These are phyloP conservation scores for Talaromyces sp. DNA, from an alignment of 2,329 filamentous ascomycete species.

Conservation along the genomic window DNA sequence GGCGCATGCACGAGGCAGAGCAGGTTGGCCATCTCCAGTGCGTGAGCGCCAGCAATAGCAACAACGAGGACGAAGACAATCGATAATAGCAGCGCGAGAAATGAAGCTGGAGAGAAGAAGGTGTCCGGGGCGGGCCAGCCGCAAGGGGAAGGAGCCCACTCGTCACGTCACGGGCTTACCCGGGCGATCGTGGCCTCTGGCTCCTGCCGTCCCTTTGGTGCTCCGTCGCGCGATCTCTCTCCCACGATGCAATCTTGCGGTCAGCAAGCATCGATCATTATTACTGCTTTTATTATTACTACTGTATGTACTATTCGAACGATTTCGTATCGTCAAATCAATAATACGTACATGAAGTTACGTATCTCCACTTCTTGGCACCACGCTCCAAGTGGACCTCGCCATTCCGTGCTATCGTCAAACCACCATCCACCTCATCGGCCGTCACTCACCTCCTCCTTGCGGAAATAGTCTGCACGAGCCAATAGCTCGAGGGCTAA, in stretches of 20 bases:
- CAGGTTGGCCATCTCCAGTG: background rate
- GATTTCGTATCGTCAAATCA: background rate
- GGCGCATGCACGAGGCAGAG: background rate
- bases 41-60: too few species aligned
- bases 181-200: background rate
- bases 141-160: background rate
- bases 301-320: background rate
- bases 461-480: background rate
- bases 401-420: background rate
- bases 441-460: background rate
- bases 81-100: background rate
- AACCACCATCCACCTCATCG: background rate
- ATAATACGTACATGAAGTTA: background rate
- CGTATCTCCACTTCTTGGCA: background rate
- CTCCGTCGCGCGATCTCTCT: background rate
- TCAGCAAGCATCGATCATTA: background rate
- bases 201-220: background rate
- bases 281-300: too few species aligned
- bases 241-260: background rate
- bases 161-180: background rate
- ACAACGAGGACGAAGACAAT: background rate
- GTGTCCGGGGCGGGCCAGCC: background rate
- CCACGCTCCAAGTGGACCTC: background rate
- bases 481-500: background rate
- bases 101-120: background rate